Conservation (phyloP, 164 flowering plant genomes). For the Dillenia suffruticosa region DNA sequence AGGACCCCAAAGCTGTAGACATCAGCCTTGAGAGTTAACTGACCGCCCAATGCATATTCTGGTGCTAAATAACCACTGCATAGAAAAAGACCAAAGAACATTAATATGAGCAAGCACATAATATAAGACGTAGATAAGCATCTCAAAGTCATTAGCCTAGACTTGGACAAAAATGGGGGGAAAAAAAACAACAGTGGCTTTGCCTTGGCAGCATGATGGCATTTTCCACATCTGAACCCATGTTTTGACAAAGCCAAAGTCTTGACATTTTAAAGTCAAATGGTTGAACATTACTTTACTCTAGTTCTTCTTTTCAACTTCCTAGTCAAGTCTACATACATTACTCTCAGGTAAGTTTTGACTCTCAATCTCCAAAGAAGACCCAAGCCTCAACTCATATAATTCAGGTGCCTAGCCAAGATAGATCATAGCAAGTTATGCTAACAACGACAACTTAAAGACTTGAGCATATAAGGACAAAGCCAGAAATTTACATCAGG, state of each 20-base stretch:
- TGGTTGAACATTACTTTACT: no score
- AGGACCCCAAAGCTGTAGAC: conserved; percentile 83
- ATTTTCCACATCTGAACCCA: not conserved
- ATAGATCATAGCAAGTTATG: no score
- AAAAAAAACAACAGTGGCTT: not conserved
- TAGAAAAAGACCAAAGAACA: conserved; percentile 4
- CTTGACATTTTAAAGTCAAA: no score
- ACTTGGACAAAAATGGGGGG: not conserved
- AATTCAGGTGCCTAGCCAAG: no score
- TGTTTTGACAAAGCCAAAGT: not conserved
- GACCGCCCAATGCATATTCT: conserved; percentile 76
- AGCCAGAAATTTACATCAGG: no score
- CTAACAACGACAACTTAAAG: no score
- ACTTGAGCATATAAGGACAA: no score
- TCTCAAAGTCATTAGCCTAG: not conserved
- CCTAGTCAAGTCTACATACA: no score
- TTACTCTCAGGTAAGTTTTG: no score
- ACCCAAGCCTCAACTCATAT: no score
- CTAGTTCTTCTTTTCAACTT: no score
- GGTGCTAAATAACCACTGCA: conserved; percentile 91
- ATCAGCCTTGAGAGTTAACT: conserved; percentile 77
- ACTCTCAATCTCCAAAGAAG: no score
- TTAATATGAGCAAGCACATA: not conserved
- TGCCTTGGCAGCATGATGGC: not conserved
- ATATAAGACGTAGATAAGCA: not conserved